phyloP scores from a whole-genome alignment of 176 grass and related monocot genomes.

The Alloteropsis semialata region DNA sequence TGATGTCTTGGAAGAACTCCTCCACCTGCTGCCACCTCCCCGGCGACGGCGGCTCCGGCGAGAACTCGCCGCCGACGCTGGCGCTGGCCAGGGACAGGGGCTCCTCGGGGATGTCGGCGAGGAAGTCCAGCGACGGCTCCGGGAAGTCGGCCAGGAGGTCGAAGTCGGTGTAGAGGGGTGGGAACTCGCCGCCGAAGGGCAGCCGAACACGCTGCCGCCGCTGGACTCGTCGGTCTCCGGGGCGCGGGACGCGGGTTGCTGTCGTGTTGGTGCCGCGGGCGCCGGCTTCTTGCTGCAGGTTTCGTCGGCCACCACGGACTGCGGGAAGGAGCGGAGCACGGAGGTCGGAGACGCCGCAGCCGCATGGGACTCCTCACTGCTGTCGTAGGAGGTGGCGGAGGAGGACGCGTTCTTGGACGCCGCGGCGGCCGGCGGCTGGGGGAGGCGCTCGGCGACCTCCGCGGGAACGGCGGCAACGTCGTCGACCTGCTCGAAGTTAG shows the following conservation, averaged over 20 bases:
- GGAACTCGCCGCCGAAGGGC: slow-evolving; percentile 41
- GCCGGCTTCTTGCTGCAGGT: not conserved
- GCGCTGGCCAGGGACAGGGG: not conserved
- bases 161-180: slow-evolving; percentile 57
- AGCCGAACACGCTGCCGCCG: no score
- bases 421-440: not conserved
- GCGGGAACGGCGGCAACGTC: slow-evolving; percentile 28
- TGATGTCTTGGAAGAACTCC: slow-evolving; percentile 80
- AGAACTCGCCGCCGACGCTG: not conserved
- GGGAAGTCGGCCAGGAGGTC: slow-evolving; percentile 44
- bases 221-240: not conserved
- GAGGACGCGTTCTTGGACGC: slow-evolving; percentile 44
- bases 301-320: not conserved
- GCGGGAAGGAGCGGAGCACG: slow-evolving; percentile 60
- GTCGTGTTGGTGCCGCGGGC: rapidly evolving
- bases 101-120: slow-evolving; percentile 27
- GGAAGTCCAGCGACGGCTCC: slow-evolving; percentile 56
- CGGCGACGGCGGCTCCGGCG: slow-evolving; percentile 6
- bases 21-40: slow-evolving; percentile 45
- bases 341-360: slow-evolving; percentile 73
- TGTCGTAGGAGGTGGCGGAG: slow-evolving; percentile 61
- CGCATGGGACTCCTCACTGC: slow-evolving; percentile 63
- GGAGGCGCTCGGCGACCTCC: slow-evolving; percentile 1
- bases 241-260: not conserved
- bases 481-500: slow-evolving; percentile 59